Conservation (phyloP, 805 yeast species). For the Suhomyces prunicola region DNA sequence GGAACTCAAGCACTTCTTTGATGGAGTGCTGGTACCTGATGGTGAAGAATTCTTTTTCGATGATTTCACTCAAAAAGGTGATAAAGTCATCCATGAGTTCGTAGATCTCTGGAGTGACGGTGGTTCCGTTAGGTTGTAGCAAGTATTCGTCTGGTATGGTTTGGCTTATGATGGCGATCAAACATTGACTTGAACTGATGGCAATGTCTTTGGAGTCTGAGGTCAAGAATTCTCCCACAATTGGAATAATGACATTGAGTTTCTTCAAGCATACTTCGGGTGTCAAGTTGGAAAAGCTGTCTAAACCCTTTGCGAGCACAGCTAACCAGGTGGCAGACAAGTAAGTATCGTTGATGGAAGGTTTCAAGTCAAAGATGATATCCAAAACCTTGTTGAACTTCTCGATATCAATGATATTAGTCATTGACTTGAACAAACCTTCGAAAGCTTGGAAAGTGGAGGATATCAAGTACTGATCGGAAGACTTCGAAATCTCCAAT, state of each 20-base stretch:
- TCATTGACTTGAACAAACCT: constrained; percentile 67
- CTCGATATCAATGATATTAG: constrained; percentile 56
- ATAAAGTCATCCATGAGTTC: constrained; percentile 57
- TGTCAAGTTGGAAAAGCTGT: constrained; percentile 33
- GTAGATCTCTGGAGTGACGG: constrained; percentile 46
- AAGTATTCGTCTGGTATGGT: constrained; percentile 60
- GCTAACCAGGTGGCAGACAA: constrained; percentile 95
- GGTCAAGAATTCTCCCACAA: constrained; percentile 60
- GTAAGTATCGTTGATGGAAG: constrained; percentile 77
- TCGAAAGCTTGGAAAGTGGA: constrained; percentile 83
- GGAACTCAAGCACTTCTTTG: constrained; percentile 65
- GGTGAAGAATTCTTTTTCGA: constrained; percentile 57
- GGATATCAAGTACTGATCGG: constrained; percentile 81
- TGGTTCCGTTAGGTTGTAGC: constrained; percentile 44
- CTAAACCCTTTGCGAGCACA: constrained; percentile 79
- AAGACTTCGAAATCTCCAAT: constrained; percentile 71
- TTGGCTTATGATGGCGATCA: constrained; percentile 72
- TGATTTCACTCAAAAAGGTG: constrained; percentile 48
- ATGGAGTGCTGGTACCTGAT: constrained; percentile 77
- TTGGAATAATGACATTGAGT: constrained; percentile 46
- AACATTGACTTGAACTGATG: constrained; percentile 80
- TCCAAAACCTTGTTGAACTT: constrained; percentile 63
- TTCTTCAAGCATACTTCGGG: constrained; percentile 48
- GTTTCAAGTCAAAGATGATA: constrained; percentile 74
- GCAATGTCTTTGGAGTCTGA: constrained; percentile 65